Evolutionary conservation across 1,284 basidiomycete species (phyloP), one percentile per base, ranked within the genome.

Genomic region (Trametes pubescens): DNA sequence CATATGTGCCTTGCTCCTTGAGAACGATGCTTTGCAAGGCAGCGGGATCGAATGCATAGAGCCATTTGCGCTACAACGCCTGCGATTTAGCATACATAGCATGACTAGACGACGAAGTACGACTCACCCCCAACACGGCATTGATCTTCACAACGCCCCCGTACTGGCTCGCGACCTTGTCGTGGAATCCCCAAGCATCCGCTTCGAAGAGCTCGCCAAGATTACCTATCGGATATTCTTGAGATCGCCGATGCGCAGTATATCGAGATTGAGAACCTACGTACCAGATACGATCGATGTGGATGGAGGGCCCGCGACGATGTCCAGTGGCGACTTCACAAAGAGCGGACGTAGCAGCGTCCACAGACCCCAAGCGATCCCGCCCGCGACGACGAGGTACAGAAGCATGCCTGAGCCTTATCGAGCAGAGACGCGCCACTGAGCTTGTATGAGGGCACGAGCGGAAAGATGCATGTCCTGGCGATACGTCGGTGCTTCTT

Each of bases 221-320:
- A 47, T 67, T 69, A 9, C 68, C 68, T 69, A 22, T 5, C 66
- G 24, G 43, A 10, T 1, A 11, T 21, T 18, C 8, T 35, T 35
- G 6, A 37, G 24, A 48, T 26, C 22, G 13, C 11, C 29, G 13
- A 26, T 14, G 40, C n/a, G 16, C 46, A 32, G 8, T 34, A 37
- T 40, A 37, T 40, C 24, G 53, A 67, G 64, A 69, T 53, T 29
- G 52, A 46, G 34, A 58, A 22, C 7, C 21, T 13, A 62, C 67
- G 34, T 18, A 64, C 67, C 67, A n/a, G 67, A 57, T 10, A 68
- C 5, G 5, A 66, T 14, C 18, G 72, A 69, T 51, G 60, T 46
- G 46, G 66, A 53, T 2, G 60, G 47, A 9, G 75, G 75, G 5
- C 75, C 74, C 1, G 71, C 65, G 32, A 75, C 66, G 29, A 70